phyloP scores from a whole-genome alignment of 176 grass and related monocot species.

The Elymus sibiricus region DNA sequence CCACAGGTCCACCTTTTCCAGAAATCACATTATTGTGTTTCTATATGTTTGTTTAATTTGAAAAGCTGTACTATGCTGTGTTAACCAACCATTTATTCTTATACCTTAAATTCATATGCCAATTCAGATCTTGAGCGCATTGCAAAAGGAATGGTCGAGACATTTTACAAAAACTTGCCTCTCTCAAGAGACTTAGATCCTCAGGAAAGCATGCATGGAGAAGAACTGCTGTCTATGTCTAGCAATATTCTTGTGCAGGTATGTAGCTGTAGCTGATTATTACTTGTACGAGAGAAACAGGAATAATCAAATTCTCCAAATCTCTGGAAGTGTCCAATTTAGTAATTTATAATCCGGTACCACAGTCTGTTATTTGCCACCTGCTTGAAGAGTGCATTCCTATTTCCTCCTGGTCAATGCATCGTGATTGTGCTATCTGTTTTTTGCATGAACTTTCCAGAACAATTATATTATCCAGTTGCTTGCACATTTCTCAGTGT shows the following conservation, averaged over 20 bases:
- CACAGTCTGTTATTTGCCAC: neutral
- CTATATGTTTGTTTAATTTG: constrained; percentile 8
- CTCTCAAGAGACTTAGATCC: constrained; percentile 93
- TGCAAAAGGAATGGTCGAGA: constrained; percentile 65
- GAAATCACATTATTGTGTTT: constrained; percentile 1
- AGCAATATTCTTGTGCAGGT: constrained; percentile 84
- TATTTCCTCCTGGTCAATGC: neutral
- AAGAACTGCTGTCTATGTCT: constrained; percentile 90
- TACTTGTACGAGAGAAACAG: neutral
- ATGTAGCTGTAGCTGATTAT: constrained; percentile 32
- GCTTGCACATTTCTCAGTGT: neutral
- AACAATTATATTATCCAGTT: neutral
- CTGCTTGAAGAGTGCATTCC: neutral
- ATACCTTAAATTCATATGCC: constrained; percentile 11
- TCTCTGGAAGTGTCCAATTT: neutral
- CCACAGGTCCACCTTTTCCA: constrained; percentile 37
- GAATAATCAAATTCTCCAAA: neutral
- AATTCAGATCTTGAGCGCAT: constrained; percentile 67
- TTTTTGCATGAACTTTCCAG: neutral
- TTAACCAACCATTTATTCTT: constrained; percentile 13
- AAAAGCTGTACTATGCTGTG: neutral
- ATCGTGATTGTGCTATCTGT: neutral
- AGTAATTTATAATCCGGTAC: neutral
- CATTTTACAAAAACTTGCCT: constrained; percentile 75
- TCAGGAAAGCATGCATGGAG: constrained; percentile 93